These are phyloP conservation scores for Umbelopsis sp. DNA, from an alignment of 192 early-diverging fungal genomes.

Conservation along the genomic window DNA sequence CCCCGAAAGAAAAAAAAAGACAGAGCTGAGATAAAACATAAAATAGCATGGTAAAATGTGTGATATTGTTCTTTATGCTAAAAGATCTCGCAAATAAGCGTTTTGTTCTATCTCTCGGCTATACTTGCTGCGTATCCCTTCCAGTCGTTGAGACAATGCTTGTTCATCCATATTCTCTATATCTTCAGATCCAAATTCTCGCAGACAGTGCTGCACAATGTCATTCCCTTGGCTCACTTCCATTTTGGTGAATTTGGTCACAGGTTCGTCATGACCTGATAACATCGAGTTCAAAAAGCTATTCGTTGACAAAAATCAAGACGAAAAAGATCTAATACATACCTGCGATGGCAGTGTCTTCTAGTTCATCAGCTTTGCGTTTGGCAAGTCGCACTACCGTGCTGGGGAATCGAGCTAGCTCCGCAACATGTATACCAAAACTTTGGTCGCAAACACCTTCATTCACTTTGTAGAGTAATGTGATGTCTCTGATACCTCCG, in stretches of 20 bases:
- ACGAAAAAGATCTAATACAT: background rate
- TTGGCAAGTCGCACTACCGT: slow-evolving; percentile 82
- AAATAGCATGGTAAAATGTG: too few species aligned
- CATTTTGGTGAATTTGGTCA: slow-evolving; percentile 40
- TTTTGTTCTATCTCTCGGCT: slow-evolving; percentile 56
- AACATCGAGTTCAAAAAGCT: background rate
- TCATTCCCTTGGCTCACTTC: slow-evolving; percentile 47
- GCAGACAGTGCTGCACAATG: slow-evolving; percentile 25
- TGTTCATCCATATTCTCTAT: slow-evolving; percentile 40
- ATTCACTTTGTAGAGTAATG: slow-evolving; percentile 89
- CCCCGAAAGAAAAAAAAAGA: too few species aligned
- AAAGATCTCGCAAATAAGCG: slow-evolving; percentile 62
- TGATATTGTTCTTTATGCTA: slow-evolving; percentile 33
- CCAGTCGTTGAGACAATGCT: slow-evolving; percentile 41
- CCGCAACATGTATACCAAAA: slow-evolving; percentile 98
- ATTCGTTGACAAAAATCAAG: background rate
- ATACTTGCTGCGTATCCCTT: slow-evolving; percentile 57
- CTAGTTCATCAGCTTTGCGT: slow-evolving; percentile 85
- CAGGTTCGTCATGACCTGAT: slow-evolving; percentile 18
- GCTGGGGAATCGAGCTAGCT: slow-evolving; percentile 88
- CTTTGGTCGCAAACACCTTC: slow-evolving; percentile 93
- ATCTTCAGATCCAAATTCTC: slow-evolving; percentile 54
- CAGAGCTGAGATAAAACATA: too few species aligned
- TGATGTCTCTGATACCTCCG: slow-evolving; percentile 61
- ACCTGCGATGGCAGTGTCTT: slow-evolving; percentile 49